Evolutionary conservation across 768 basidiomycete genomes (phyloP), one percentile per base, ranked within the genome.

Genomic region (Lactarius psammicola): DNA sequence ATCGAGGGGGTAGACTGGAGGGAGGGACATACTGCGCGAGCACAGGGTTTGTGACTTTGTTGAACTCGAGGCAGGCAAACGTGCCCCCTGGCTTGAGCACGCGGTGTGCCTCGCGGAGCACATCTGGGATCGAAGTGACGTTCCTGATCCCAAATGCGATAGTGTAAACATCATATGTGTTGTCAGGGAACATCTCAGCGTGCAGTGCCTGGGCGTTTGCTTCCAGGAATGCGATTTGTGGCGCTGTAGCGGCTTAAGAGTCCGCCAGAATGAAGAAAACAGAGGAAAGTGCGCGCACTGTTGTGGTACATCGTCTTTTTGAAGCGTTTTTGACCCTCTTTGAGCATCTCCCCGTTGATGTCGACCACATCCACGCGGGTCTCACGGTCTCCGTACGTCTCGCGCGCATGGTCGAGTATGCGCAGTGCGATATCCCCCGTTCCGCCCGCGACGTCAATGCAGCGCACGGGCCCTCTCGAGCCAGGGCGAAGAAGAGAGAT

Each of bases 111-210:
- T 98, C 94, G 64, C 82, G 82, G 54, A 99, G 80, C 18, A 94
- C 97, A 28, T 85, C 87, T 1, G 91, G 89, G 64, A 98, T 85
- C 56, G 92, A 92, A 20, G 97, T 99, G 79, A 94, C 95, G 74
- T 99, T 99, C 44, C 97, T 85, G 71, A 98, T 98, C 30, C 97
- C 96, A 71, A 99, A 99, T 0, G 97, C 94, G 75, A 99, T 98
- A 31, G 97, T 99, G 79, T 99, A 99, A 20, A 98, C 80, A 78
- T 99, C 95, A 69, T 95, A 94, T 20, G 92, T 85, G 75, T 93
- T 87, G 71, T 90, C 85, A 6, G 83, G 79, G 75, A 99, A 95
- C 62, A 84, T 80, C 6, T 83, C 79, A 44, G 77, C 67, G 0
- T 88, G 82, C 20, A 99, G 79, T 15, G 81, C 81, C 74, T 98